A percentile compares a stretch with the other conserved stretches of the same genome.
These are phyloP conservation scores for Elasticomyces elasticus DNA, from an alignment of 495 filamentous ascomycete species.

Conservation along the genomic window DNA sequence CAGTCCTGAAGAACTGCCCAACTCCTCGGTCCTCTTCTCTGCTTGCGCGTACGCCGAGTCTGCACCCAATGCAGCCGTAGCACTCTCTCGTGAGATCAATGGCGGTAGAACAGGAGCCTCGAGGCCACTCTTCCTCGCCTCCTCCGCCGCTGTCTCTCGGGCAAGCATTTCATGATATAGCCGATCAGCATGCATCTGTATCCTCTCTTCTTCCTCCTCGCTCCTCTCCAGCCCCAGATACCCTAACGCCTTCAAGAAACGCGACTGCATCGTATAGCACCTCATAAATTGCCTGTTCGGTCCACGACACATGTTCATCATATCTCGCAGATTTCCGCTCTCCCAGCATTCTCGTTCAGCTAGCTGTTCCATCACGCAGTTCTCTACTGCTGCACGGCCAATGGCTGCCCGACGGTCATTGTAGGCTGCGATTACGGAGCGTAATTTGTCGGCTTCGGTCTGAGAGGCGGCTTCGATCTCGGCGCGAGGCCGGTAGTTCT, in stretches of 20 bases:
- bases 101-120: conserved; percentile 23
- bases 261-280: conserved; percentile 76
- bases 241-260: conserved; percentile 83
- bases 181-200: conserved; percentile 90
- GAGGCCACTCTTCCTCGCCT: conserved; percentile 43
- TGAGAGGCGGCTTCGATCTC: conserved; percentile 53
- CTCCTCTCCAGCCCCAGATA: conserved; percentile 60
- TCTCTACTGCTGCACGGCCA: conserved; percentile 77
- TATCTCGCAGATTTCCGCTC: conserved; percentile 47
- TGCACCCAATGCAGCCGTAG: conserved; percentile 15
- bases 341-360: conserved; percentile 66
- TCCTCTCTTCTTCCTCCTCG: conserved; percentile 65
- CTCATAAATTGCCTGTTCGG: conserved; percentile 61
- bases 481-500: conserved; percentile 61
- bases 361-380: conserved; percentile 78
- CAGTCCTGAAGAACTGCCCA: conserved; percentile 10
- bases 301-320: conserved; percentile 61
- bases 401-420: conserved; percentile 72
- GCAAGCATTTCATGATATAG: conserved; percentile 76
- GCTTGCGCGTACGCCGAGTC: conserved; percentile 15
- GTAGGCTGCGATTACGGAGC: conserved; percentile 68
- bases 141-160: conserved; percentile 59
- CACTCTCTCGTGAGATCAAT: conserved; percentile 8
- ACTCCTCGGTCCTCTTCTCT: conserved; percentile 1
- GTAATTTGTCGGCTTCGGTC: conserved; percentile 61